phyloP scores from a whole-genome alignment of 2,329 filamentous ascomycete genomes.

The Lachnellula occidentalis region DNA sequence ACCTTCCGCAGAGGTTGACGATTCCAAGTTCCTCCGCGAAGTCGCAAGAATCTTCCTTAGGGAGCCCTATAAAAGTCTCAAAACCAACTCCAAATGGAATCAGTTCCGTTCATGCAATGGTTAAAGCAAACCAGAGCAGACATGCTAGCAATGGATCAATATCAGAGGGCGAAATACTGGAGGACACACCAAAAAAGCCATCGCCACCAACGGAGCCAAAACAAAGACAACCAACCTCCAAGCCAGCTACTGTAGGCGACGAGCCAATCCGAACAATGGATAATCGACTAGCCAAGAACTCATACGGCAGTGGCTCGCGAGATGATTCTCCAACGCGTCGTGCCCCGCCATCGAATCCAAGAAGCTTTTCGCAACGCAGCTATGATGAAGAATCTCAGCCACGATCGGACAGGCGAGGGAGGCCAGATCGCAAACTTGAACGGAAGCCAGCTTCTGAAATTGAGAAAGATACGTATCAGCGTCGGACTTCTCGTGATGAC shows the following conservation, averaged over 20 bases:
- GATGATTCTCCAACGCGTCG: conserved; percentile 19
- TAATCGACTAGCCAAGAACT: conserved; percentile 4
- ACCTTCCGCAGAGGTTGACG: neutral
- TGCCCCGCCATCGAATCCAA: conserved; percentile 11
- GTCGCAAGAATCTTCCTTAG: conserved; percentile 19
- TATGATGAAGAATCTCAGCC: conserved; percentile 20
- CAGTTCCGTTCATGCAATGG: conserved; percentile 4
- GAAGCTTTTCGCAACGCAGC: conserved; percentile 9
- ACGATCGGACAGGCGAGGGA: conserved; percentile 12
- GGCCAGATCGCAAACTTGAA: conserved; percentile 16
- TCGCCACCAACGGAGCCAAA: conserved; percentile 17
- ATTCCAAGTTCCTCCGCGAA: conserved; percentile 6
- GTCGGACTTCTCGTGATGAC: conserved; percentile 18
- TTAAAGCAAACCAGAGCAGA: conserved; percentile 9
- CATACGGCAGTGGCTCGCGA: conserved; percentile 1
- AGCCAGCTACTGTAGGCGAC: conserved; percentile 12
- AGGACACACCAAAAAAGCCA: conserved; percentile 21
- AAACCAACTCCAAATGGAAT: conserved; percentile 12
- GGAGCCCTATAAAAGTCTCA: conserved; percentile 17
- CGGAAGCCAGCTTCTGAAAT: conserved; percentile 14
- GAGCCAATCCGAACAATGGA: neutral
- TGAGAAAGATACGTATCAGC: conserved; percentile 10
- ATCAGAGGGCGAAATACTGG: conserved; percentile 31
- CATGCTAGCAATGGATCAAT: conserved; percentile 21
- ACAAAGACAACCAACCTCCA: conserved; percentile 12